phyloP scores from a whole-genome alignment of 2,329 filamentous ascomycete species.

The Bipolaris oryzae region DNA sequence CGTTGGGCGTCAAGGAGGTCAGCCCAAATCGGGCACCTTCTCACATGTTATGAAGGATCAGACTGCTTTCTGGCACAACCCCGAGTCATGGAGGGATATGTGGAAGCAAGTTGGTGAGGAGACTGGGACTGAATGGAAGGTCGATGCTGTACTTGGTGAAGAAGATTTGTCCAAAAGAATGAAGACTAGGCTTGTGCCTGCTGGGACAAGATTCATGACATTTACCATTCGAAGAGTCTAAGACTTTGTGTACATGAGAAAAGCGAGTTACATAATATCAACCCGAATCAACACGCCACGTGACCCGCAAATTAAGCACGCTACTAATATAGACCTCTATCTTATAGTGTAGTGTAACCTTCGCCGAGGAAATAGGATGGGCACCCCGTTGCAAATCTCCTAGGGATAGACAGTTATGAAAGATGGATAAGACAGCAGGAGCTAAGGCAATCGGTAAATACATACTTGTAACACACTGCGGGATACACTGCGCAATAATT shows the following conservation, averaged over 20 bases:
- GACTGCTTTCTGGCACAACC: slow-evolving; percentile 47
- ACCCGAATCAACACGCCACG: background rate
- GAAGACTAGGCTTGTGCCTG: slow-evolving; percentile 28
- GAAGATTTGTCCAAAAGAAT: slow-evolving; percentile 29
- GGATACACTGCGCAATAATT: too few species aligned
- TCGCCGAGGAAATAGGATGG: too few species aligned
- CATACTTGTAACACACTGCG: too few species aligned
- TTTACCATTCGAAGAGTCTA: slow-evolving; percentile 37
- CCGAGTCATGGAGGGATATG: slow-evolving; percentile 44
- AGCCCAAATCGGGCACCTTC: slow-evolving; percentile 36
- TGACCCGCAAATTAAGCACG: too few species aligned
- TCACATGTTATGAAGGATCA: slow-evolving; percentile 21
- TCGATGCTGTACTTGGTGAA: slow-evolving; percentile 37
- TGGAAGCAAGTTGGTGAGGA: slow-evolving; percentile 50
- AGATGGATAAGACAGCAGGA: too few species aligned
- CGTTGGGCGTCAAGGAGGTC: slow-evolving; percentile 49
- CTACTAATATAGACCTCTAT: too few species aligned
- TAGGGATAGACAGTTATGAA: too few species aligned
- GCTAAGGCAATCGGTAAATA: too few species aligned
- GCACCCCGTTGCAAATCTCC: too few species aligned
- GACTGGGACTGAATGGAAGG: slow-evolving; percentile 46
- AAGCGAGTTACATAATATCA: too few species aligned
- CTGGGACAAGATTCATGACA: slow-evolving; percentile 33
- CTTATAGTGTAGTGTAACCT: too few species aligned
- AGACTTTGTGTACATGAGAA: background rate